Base-by-base conservation (phyloP, 2,329 filamentous ascomycete species). In the Chaetomium strumarium region DNA sequence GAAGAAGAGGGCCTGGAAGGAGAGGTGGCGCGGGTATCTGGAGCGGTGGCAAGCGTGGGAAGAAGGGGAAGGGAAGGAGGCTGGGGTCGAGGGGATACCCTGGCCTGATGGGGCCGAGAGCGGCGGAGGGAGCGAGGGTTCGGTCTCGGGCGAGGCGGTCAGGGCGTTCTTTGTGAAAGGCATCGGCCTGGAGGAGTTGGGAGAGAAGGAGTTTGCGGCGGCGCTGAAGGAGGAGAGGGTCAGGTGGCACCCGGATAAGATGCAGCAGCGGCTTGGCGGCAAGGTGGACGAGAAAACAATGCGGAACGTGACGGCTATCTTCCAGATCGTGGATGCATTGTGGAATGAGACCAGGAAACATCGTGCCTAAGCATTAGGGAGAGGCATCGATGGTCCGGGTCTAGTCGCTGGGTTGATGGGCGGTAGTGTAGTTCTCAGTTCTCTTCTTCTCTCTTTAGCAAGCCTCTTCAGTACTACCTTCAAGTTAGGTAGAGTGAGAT, bases 161-260 rank as follows among this genome's bases (percentile, higher is more conserved):
- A 79, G 85, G 60, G 72, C 72, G 11, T 96, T 96, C 64, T 83
- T 93, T 62, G 73, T 80, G 16, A 63, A 67, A 16, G 75, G 75
- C 0, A 64, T 80, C 19, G 69, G 68, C 46, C 57, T 73, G 19
- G 69, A 71, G 29, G 69, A 72, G 2, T 61, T 74, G 2, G 75
- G 75, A 17, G 72, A 75, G 61, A 69, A 64, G 53, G 70, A 71
- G 10, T 75, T 76, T 46, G 66, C 75, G 17, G 69, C 73, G 8
- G 72, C 68, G 53, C 74, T 97, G 48, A 96, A 95, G 69, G 74
- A 82, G 5, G 93, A 99, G 73, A 82, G 93, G 47, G 84, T 97
- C 16, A 79, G 90, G 14, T 99, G 93, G 93, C 93, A 99, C 73
- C 93, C 93, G 4, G 93, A 99, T 71, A 99, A 97, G 75, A 87